phyloP scores from a whole-genome alignment of 1,284 basidiomycete species.

The Trametes versicolor region DNA sequence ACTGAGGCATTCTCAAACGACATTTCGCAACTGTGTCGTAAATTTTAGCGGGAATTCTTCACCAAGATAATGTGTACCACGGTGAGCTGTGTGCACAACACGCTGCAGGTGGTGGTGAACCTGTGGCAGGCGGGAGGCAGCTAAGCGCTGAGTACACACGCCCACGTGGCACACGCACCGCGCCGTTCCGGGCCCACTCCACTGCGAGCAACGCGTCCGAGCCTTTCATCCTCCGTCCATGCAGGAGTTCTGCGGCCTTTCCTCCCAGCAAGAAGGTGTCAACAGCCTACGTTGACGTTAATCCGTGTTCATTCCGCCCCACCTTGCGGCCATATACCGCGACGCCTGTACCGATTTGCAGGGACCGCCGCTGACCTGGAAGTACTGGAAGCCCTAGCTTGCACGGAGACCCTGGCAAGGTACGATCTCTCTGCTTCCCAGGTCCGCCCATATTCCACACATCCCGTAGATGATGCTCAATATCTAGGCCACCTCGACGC shows the following conservation, averaged over 20 bases:
- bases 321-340: constrained; percentile 2
- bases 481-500: not conserved
- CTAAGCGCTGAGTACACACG: not conserved
- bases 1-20: constrained; percentile 83
- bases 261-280: not conserved
- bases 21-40: constrained; percentile 52
- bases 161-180: constrained; percentile 8
- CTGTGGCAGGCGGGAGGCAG: not conserved
- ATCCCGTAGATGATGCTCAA: not conserved
- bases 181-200: not conserved
- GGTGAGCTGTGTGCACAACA: not conserved
- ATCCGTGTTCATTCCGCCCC: constrained; percentile 3
- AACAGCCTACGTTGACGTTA: constrained; percentile 3
- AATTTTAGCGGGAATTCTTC: too few relatives aligned
- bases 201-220: constrained; percentile 5
- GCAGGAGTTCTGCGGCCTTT: constrained; percentile 1
- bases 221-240: constrained; percentile 14
- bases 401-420: not conserved
- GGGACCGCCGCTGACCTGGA: constrained; percentile 6
- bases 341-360: not conserved
- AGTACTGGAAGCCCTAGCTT: not conserved
- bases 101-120: not conserved
- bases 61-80: not conserved
- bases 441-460: not conserved
- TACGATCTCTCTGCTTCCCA: not conserved